Base-by-base conservation (phyloP, 2,329 filamentous ascomycete species). In the Simplicillium sp. region DNA sequence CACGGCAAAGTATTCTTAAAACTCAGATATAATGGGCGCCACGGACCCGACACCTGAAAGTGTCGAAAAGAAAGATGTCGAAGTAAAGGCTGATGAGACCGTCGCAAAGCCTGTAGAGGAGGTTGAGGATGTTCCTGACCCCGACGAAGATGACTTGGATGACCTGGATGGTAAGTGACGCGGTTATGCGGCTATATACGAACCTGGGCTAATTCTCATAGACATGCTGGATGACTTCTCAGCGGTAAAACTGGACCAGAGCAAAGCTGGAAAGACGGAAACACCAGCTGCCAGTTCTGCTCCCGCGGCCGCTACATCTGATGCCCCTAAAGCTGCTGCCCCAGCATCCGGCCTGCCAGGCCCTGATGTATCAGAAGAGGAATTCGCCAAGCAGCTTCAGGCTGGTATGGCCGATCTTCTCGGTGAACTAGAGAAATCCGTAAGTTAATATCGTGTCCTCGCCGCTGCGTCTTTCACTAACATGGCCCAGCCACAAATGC, bases 211-310 rank as follows among this genome's bases (percentile, higher is more conserved):
- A 12, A 18, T 25, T 7, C 14, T n/a, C 17, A 13, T 34, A 90
- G 90, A 97, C 52, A 84, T 97, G 62, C 80, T 98, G 18, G 87
- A 96, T 57, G 85, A 96, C 48, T 98, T 98, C 64, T 81, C 82
- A 34, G 65, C 82, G 20, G 70, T 72, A 39, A 79, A 81, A 49
- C 53, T 80, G 12, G 55, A 58, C 29, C 39, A 52, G 12, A 39
- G 45, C 41, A 51, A 40, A 41, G 42, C 44, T 33, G 37, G 41
- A 20, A 54, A 51, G 37, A 35, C 57, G 17, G 48, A 57, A 25
- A 48, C 51, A 40, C 40, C 49, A 34, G 48, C 51, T 36, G 46
- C 49, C 35, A 49, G 54, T 28, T 42, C 56, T 9, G 40, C 50
- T 9, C 47, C 54, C 16, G 45, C 44, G 7, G 44, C 53, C 35